Conservation (phyloP, 2,329 filamentous ascomycete genomes). For the Aspergillus amoenus region DNA sequence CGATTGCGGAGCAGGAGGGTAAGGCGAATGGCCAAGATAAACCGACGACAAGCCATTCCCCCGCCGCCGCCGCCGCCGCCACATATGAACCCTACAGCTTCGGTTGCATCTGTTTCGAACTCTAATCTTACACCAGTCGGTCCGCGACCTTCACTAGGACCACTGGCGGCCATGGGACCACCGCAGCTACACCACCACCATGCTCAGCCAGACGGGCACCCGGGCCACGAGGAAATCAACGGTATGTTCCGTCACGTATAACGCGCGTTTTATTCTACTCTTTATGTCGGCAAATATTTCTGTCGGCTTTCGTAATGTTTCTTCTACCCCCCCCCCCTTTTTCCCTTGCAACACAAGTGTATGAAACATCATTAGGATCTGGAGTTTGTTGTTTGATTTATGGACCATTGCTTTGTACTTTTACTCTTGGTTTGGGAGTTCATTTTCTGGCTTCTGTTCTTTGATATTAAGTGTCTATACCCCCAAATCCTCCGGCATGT, state of each 20-base stretch:
- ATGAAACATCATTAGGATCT: constrained; percentile 7
- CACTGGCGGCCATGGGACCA: constrained; percentile 69
- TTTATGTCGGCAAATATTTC: constrained; percentile 10
- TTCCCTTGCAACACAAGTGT: constrained; percentile 1
- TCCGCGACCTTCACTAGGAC: constrained; percentile 42
- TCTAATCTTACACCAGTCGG: constrained; percentile 56
- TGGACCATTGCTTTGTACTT: constrained; percentile 14
- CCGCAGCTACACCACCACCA: constrained; percentile 73
- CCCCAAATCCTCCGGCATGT: constrained; percentile 8
- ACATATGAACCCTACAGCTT: constrained; percentile 64
- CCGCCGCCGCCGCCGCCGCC: constrained; percentile 59
- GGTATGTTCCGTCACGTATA: constrained; percentile 98
- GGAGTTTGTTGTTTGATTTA: constrained; percentile 3
- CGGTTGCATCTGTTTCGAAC: constrained; percentile 63
- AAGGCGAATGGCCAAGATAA: constrained; percentile 94
- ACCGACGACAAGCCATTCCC: constrained; percentile 70
- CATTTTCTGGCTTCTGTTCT: constrained; percentile 4
- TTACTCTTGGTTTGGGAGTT: not conserved
- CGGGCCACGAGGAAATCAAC: constrained; percentile 70
- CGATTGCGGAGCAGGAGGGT: constrained; percentile 87
- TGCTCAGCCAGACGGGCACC: constrained; percentile 65
- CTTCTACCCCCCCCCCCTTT: not conserved
- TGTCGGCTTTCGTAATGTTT: constrained; percentile 17
- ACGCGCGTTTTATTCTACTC: constrained; percentile 34
- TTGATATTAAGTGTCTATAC: constrained; percentile 3